Conservation (phyloP, 495 filamentous ascomycete species). For the Ascodesmis nigricans region DNA sequence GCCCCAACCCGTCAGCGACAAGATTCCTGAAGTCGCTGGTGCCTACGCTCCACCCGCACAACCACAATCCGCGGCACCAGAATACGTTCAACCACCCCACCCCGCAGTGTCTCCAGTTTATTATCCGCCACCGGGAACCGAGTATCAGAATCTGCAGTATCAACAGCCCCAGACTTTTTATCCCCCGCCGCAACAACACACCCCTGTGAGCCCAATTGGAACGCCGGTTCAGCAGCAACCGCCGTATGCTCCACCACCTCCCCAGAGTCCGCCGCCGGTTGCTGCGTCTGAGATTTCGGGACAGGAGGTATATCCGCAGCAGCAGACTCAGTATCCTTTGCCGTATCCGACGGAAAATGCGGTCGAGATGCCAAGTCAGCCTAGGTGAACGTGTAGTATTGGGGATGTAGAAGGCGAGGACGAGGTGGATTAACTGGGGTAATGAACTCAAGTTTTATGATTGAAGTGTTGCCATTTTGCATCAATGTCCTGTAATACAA, state of each 20-base stretch:
- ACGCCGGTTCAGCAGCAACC: slow-evolving; percentile 1
- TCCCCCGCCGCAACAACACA: slow-evolving; percentile 9
- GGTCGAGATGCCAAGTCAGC: too few species aligned
- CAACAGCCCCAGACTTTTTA: not conserved
- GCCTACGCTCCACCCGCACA: slow-evolving; percentile 3
- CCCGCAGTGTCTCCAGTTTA: too few species aligned
- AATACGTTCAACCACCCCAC: slow-evolving; percentile 2
- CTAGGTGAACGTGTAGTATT: too few species aligned
- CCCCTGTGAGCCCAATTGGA: slow-evolving; percentile 6
- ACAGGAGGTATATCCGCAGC: too few species aligned
- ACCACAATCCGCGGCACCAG: slow-evolving; percentile 4
- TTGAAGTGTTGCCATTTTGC: too few species aligned
- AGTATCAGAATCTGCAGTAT: slow-evolving; percentile 7
- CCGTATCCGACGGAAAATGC: too few species aligned
- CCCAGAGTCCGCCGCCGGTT: slow-evolving; percentile 10
- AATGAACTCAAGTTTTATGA: too few species aligned
- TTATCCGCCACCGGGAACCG: slow-evolving; percentile 5
- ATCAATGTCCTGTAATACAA: too few species aligned
- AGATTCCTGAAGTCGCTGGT: not conserved
- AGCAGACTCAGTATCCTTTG: too few species aligned
- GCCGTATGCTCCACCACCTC: slow-evolving; percentile 1
- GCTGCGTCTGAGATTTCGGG: slow-evolving; percentile 7
- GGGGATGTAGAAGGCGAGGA: too few species aligned
- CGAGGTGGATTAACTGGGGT: too few species aligned
- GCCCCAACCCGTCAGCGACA: not conserved